Evolutionary conservation across 2,329 filamentous ascomycete genomes (phyloP), one percentile per base, ranked within the genome.

Genomic region (Gaeumannomyces sp.): DNA sequence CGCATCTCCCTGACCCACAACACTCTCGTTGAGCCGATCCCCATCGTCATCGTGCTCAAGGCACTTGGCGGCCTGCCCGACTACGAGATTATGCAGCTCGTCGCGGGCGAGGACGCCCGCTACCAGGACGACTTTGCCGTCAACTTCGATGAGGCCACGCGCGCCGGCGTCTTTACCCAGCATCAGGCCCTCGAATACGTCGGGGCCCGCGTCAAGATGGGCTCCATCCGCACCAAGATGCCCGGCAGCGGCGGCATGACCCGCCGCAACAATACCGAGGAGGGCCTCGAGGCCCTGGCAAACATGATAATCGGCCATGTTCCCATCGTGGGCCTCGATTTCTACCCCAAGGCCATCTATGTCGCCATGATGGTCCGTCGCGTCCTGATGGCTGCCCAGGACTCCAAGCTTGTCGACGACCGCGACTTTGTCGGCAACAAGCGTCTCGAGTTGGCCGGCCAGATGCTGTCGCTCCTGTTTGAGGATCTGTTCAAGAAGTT

Each of bases 391-490:
- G 93, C 93, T 2, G 89, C 93, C 72, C 90, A 95, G 66, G 92
- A 99, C 72, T 86, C 91, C 1, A 92, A 90, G 65, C 81, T 98
- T 64, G 92, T 99, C 2, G 95, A 99, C 71, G 95, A 99, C 75
- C 86, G 95, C 73, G 96, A 99, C 77, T 99, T 98, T 72, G 93
- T 99, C 35, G 95, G 95, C 69, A 99, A 99, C 79, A 99, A 99
- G 78, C 88, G 95, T 66, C 81, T 99, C 59, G 95, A 99, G 76
- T 77, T 99, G 77, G 96, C 96, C 64, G 95, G 95, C 0, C 95
- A 98, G 77, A 88, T 99, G 74, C 80, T 99, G 67, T 93, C 95
- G 3, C 83, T 99, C 1, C 83, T 99, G 0, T 99, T 99, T 70
- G 96, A 99, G 76, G 96, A 99, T 81, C 78, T 97, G 66, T 99